Evolutionary conservation across 129 eudicot genomes (phyloP).

Genomic region (Flaveria brownii): DNA sequence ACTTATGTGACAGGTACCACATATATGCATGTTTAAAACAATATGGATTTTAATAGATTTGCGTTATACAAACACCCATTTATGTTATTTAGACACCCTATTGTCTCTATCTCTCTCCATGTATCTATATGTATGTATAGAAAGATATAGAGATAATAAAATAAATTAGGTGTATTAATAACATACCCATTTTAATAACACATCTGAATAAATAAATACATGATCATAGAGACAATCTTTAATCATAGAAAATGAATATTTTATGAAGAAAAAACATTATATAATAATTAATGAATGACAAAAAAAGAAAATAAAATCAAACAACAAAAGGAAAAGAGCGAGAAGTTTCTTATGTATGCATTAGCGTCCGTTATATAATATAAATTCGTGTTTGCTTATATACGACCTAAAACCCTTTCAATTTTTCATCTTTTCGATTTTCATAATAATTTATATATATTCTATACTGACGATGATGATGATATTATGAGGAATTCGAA

Average conservation of each 20-base stretch:
- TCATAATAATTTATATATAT: neutral
- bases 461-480: slow-evolving; percentile 16
- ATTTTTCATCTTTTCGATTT: slow-evolving; percentile 20
- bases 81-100: too few relatives aligned
- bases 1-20: too few relatives aligned
- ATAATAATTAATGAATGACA: neutral
- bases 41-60: too few relatives aligned
- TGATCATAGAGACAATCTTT: neutral
- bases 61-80: too few relatives aligned
- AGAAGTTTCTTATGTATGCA: slow-evolving; percentile 25
- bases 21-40: too few relatives aligned
- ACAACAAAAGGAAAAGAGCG: slow-evolving; percentile 18
- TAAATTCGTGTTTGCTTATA: slow-evolving; percentile 13
- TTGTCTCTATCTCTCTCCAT: too few relatives aligned
- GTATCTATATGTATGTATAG: too few relatives aligned
- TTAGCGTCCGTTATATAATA: slow-evolving; percentile 6
- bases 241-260: neutral
- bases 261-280: neutral
- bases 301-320: neutral
- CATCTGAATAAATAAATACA: too few relatives aligned
- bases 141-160: too few relatives aligned
- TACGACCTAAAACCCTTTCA: slow-evolving; percentile 47
- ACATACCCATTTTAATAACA: too few relatives aligned
- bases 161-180: too few relatives aligned
- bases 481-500: slow-evolving; percentile 31